Evolutionary conservation across 139 green algal species (phyloP).

Genomic region (Zygnema cylindricum): DNA sequence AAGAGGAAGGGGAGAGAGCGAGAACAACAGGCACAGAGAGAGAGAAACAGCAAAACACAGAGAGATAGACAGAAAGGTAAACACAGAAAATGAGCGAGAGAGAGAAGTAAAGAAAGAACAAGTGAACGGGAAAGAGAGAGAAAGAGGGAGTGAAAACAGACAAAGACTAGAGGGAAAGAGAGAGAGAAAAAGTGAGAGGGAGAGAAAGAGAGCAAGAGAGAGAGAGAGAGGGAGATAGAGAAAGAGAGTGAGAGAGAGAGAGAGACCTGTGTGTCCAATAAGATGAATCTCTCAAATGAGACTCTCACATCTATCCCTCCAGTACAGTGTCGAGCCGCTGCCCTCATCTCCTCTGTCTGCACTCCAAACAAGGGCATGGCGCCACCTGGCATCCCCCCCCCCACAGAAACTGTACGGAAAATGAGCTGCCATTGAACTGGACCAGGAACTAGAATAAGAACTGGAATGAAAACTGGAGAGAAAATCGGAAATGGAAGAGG

Average conservation of each 20-base stretch:
- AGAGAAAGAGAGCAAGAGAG: background rate
- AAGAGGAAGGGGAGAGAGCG: too few relatives aligned
- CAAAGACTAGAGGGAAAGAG: background rate
- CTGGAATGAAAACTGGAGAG: too few relatives aligned
- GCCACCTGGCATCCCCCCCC: background rate
- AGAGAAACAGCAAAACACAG: too few relatives aligned
- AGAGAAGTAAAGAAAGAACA: background rate
- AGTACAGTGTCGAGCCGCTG: slow-evolving; percentile 15
- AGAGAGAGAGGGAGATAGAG: background rate
- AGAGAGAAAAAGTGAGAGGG: background rate
- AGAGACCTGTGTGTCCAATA: slow-evolving; percentile 43
- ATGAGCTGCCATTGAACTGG: too few relatives aligned
- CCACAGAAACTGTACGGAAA: too few relatives aligned
- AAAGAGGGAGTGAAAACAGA: background rate
- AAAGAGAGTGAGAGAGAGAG: background rate
- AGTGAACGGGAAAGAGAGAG: background rate
- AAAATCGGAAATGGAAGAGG: too few relatives aligned
- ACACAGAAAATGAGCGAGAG: background rate
- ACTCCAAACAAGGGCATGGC: slow-evolving; percentile 33
- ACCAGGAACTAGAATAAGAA: too few relatives aligned
- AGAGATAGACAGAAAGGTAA: too few relatives aligned
- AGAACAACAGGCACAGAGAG: too few relatives aligned
- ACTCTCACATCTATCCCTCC: slow-evolving; percentile 17
- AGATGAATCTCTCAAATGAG: slow-evolving; percentile 34
- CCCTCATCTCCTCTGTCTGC: slow-evolving; percentile 29